Conservation (phyloP, 2,329 filamentous ascomycete species). For the Penicillium corylophilum region DNA sequence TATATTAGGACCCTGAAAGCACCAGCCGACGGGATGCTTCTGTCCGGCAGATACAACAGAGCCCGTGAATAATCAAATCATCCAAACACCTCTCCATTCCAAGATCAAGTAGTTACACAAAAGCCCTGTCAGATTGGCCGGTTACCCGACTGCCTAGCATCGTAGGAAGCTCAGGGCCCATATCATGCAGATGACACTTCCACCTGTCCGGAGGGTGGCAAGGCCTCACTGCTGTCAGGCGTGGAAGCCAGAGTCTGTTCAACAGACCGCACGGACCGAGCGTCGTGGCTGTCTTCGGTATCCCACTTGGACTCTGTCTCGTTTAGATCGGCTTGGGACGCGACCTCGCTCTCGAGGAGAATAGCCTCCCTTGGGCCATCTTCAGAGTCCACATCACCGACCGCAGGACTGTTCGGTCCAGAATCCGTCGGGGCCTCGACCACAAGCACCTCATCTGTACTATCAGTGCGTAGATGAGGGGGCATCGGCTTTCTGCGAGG, state of each 20-base stretch:
- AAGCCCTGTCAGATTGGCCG: not conserved
- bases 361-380: slow-evolving; percentile 4
- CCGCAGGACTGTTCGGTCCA: slow-evolving; percentile 43
- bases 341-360: slow-evolving; percentile 6
- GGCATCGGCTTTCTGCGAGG: slow-evolving; percentile 48
- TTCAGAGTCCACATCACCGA: slow-evolving; percentile 22
- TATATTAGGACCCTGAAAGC: not conserved
- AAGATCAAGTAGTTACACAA: slow-evolving; percentile 2
- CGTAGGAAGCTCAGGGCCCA: not conserved
- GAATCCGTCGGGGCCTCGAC: slow-evolving; percentile 66
- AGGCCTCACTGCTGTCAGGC: not conserved
- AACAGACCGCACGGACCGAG: slow-evolving; percentile 4
- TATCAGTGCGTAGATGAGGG: slow-evolving; percentile 32
- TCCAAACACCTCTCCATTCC: not conserved
- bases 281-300: slow-evolving; percentile 3
- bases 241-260: slow-evolving; percentile 7
- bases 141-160: not conserved
- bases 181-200: slow-evolving; percentile 9
- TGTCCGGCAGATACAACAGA: slow-evolving; percentile 1
- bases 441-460: slow-evolving; percentile 58
- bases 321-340: slow-evolving; percentile 1
- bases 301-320: not conserved
- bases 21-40: not conserved
- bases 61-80: not conserved
- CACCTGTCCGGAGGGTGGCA: not conserved